Base-by-base conservation (phyloP, 768 basidiomycete genomes). In the Tylopilus sp. region DNA sequence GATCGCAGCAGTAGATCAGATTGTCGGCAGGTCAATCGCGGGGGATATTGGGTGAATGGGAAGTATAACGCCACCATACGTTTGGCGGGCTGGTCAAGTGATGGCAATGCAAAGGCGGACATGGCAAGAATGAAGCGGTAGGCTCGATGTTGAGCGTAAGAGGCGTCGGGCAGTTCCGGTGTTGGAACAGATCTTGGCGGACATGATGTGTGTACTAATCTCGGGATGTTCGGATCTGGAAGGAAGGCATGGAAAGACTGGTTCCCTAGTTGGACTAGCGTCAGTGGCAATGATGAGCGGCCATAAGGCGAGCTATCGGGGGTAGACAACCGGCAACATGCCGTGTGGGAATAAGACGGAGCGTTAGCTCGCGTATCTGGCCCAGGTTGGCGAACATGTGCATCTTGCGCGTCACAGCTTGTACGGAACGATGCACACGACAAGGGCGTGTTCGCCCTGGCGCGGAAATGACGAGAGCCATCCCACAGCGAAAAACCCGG, bases 1-100 rank as follows among this genome's bases (percentile, higher is more conserved):
- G 56, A 61, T 60, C 58, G 60, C 47, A 45, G 48, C 13, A 54
- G 52, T 12, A 60, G 61, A 62, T 62, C 60, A 55, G 60, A 62
- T 62, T 62, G 61, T 50, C 61, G 52, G 41, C 0, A 29, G 29
- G 56, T 14, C 48, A 54, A 62, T 60, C 50, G 55, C 21, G 55
- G 34, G 19, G 49, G 53, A 48, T 25, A 47, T 40, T 17, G 40
- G 22, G 31, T 33, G 33, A 25, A 43, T 10, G 5, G 28, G 38
- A 59, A 58, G 58, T 52, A 1, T 36, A 19, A 38, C 47, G 59
- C 59, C 54, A 58, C 60, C 26, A 26, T 22, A 21, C 29, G 1
- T 29, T 21, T 6, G 57, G 17, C 4, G 14, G 46, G 28, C 24
- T 44, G 26, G 28, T 16, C 2, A 29, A 7, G 16, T 26, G 46